phyloP scores from a whole-genome alignment of 2,329 filamentous ascomycete genomes.

The Sclerotinia minor region DNA sequence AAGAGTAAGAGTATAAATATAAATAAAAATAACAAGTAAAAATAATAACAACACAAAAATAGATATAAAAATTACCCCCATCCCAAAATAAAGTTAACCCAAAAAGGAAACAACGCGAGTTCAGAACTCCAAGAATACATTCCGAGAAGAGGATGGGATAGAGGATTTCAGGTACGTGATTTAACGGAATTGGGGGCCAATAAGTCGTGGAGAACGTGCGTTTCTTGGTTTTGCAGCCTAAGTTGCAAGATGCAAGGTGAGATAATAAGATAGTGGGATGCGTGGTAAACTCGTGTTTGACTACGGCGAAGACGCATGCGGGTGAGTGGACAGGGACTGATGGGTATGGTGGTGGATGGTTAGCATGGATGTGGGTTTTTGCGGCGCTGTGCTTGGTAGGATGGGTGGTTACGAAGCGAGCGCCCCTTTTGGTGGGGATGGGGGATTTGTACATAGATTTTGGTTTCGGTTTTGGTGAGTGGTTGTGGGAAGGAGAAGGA shows the following conservation, averaged over 20 bases:
- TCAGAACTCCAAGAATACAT: background rate
- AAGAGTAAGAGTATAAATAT: no score
- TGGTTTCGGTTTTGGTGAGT: background rate
- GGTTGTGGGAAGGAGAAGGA: background rate
- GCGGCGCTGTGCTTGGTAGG: background rate
- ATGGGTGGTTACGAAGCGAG: constrained; percentile 5
- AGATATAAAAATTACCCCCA: no score
- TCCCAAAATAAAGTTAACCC: no score
- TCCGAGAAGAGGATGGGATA: background rate
- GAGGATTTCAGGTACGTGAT: background rate
- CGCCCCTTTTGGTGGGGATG: background rate
- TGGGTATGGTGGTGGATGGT: background rate
- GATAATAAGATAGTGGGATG: background rate
- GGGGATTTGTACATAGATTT: background rate
- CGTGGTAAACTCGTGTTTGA: constrained; percentile 6
- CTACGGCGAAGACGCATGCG: background rate
- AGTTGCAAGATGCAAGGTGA: background rate
- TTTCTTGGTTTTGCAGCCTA: background rate
- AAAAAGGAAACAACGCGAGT: no score
- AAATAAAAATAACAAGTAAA: no score
- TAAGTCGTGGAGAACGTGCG: background rate
- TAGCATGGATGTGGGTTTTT: background rate
- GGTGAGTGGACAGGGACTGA: background rate
- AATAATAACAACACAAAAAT: background rate
- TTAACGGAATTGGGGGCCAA: background rate